phyloP scores from a whole-genome alignment of 352 stramenopile genomes.

The Blastocystis sp. region DNA sequence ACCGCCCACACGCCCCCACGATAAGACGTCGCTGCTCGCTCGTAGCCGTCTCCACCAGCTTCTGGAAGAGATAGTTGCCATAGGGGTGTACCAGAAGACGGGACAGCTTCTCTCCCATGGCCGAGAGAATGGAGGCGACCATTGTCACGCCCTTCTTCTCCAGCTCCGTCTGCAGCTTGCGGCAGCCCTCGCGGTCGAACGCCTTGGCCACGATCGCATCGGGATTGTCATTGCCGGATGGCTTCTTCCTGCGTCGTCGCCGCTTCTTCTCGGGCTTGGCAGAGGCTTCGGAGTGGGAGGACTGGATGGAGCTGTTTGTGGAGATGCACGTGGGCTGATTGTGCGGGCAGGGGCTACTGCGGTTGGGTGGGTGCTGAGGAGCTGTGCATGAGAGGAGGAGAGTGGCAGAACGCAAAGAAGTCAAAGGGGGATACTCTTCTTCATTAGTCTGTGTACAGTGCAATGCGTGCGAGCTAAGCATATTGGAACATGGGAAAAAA shows the following conservation, averaged over 20 bases:
- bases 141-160: constrained; percentile 7
- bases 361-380: too few relatives aligned
- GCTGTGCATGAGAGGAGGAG: too few relatives aligned
- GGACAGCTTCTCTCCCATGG: neutral
- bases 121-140: neutral
- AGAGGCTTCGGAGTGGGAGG: too few relatives aligned
- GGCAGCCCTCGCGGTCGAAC: constrained; percentile 39
- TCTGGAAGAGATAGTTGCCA: constrained; percentile 98
- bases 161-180: constrained; percentile 32
- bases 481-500: too few relatives aligned
- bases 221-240: neutral
- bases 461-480: too few relatives aligned
- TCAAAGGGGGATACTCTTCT: too few relatives aligned
- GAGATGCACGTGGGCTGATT: too few relatives aligned
- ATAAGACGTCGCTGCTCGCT: constrained; percentile 84
- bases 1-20: constrained; percentile 72
- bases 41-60: constrained; percentile 89
- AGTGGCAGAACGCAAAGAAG: too few relatives aligned
- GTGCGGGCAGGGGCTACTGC: too few relatives aligned
- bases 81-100: constrained; percentile 29
- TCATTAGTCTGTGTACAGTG: too few relatives aligned
- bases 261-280: neutral
- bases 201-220: constrained; percentile 1
- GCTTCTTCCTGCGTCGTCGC: too few relatives aligned
- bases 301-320: too few relatives aligned